Conservation (phyloP, 805 yeast species). For the Ogataea siamensis region DNA sequence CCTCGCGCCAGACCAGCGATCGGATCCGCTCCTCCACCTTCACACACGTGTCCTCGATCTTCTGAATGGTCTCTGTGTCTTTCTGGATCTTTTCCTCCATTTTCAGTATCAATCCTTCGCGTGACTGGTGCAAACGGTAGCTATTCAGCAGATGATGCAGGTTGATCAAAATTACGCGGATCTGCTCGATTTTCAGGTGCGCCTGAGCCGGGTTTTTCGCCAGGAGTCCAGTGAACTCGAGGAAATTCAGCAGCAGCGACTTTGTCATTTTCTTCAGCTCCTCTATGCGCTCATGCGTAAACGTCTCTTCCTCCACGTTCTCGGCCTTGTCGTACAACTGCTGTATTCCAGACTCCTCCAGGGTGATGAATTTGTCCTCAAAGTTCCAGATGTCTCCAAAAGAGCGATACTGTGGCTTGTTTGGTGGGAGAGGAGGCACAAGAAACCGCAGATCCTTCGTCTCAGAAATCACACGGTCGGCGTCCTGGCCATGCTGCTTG, state of each 20-base stretch:
- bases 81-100: slow-evolving; percentile 60
- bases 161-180: slow-evolving; percentile 78
- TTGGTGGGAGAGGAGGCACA: slow-evolving; percentile 64
- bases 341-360: slow-evolving; percentile 72
- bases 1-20: slow-evolving; percentile 13
- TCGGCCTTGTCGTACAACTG: slow-evolving; percentile 55
- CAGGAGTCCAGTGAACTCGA: slow-evolving; percentile 79
- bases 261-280: slow-evolving; percentile 80
- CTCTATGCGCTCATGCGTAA: slow-evolving; percentile 53
- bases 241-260: slow-evolving; percentile 73
- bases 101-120: slow-evolving; percentile 81
- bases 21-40: slow-evolving; percentile 40
- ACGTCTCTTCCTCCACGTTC: slow-evolving; percentile 36
- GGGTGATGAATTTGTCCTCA: slow-evolving; percentile 70
- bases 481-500: slow-evolving; percentile 23
- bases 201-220: slow-evolving; percentile 67
- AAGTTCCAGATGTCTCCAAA: slow-evolving; percentile 91
- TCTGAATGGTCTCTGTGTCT: slow-evolving; percentile 36
- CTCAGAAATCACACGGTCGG: slow-evolving; percentile 24
- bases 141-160: slow-evolving; percentile 90
- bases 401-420: slow-evolving; percentile 67
- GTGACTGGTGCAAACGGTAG: slow-evolving; percentile 91
- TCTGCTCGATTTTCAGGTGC: slow-evolving; percentile 65
- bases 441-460: slow-evolving; percentile 50
- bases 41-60: slow-evolving; percentile 40